Base-by-base conservation (phyloP, 306 rosid genomes). In the Boehmeria nivea region DNA sequence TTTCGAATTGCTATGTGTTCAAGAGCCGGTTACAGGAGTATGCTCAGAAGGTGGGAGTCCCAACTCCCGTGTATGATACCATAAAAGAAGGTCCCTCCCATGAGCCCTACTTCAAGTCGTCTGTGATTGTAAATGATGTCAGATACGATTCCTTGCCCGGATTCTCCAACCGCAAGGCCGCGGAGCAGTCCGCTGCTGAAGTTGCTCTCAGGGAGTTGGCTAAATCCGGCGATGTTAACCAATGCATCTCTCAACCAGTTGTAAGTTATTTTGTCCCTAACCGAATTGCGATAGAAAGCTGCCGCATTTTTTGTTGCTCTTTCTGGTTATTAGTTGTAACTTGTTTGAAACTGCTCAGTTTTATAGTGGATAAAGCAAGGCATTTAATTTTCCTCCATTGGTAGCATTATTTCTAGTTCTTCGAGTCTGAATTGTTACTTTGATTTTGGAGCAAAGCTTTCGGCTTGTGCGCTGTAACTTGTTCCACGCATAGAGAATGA, bases 171-270 rank as follows among this genome's bases (percentile, higher is more conserved):
- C 89, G 95, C 2, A 91, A 91, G 62, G 87, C 83, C 20, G 96
- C 99, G 22, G 95, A 91, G 72, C 96, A 91, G 73, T 91, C 93
- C 9, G 99, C 96, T 55, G 95, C 99, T 0, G 99, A 91, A 73
- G 89, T 91, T 71, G 96, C 99, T 54, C 79, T 91, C 34, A 26
- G 44, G 68, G 93, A 83, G 75, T 67, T 91, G 73, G 76, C 82
- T 42, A 87, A 84, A 59, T 67, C 87, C 59, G 71, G 63, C 69
- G 84, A 65, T 65, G 72, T 76, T 42, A 70, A 77, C 59, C 79
- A 59, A 19, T 61, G 78, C 72, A 74, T 82, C 65, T 62, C 81
- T 34, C 93, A 68, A 26, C 95, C 96, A 54, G 85, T 87, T 64
- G 98, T 87, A 78, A 91, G 98, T 59, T 37, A 51, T 46, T 46